phyloP scores from a whole-genome alignment of 805 yeast genomes.

The Teunomyces stri region DNA sequence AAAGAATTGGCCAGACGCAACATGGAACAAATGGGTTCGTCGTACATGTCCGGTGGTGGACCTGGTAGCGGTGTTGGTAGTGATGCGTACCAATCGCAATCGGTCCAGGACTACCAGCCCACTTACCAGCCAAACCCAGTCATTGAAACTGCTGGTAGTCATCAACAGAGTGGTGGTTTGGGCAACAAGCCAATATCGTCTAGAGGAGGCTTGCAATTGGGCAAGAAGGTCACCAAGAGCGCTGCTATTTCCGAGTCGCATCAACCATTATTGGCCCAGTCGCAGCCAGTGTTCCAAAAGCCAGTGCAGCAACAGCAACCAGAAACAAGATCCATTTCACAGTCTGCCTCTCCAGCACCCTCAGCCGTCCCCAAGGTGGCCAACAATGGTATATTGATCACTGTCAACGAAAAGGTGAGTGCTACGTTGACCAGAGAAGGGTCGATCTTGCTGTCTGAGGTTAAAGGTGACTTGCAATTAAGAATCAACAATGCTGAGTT shows the following conservation, averaged over 20 bases:
- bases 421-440: conserved; percentile 88
- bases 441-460: conserved; percentile 60
- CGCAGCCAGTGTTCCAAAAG: conserved; percentile 34
- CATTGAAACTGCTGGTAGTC: conserved; percentile 19
- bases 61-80: conserved; percentile 24
- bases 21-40: conserved; percentile 45
- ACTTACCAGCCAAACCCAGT: conserved; percentile 28
- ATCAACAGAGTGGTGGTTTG: conserved; percentile 9
- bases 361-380: conserved; percentile 26
- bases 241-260: conserved; percentile 23
- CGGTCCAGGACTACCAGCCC: conserved; percentile 25
- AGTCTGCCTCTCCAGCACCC: conserved; percentile 22
- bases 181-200: conserved; percentile 27
- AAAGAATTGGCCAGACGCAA: conserved; percentile 67
- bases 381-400: conserved; percentile 77
- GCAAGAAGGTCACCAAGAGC: conserved; percentile 45
- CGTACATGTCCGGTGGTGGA: conserved; percentile 8
- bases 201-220: conserved; percentile 76
- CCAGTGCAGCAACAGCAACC: conserved; percentile 13
- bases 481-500: conserved; percentile 76
- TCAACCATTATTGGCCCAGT: conserved; percentile 30
- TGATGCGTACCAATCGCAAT: conserved; percentile 13
- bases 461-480: conserved; percentile 87
- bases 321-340: conserved; percentile 16
- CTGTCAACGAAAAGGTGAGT: conserved; percentile 71